Percentiles rank a stretch among this genome's conserved stretches.
phyloP scores from a whole-genome alignment of 805 yeast species.

The Ogataea naganishii region DNA sequence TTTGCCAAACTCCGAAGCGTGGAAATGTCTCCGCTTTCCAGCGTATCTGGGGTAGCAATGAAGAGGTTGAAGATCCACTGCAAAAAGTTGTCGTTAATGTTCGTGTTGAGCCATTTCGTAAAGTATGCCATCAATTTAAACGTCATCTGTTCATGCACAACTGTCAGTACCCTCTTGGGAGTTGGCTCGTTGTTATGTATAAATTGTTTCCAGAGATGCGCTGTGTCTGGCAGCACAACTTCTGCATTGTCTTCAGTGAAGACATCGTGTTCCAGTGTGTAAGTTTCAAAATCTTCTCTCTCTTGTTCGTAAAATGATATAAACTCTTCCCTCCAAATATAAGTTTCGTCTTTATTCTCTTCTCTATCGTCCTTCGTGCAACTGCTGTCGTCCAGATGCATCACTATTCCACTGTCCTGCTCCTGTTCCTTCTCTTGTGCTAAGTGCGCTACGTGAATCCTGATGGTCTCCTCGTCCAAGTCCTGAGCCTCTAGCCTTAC shows the following conservation, averaged over 20 bases:
- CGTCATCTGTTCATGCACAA: conserved; percentile 26
- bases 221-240: conserved; percentile 26
- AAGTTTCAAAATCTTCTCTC: conserved; percentile 11
- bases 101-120: conserved; percentile 31
- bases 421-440: conserved; percentile 4
- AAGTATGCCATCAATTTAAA: conserved; percentile 31
- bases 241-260: conserved; percentile 5
- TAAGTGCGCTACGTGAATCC: conserved; percentile 1
- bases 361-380: neutral
- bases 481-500: conserved; percentile 23
- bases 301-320: conserved; percentile 8
- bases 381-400: neutral
- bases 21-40: conserved; percentile 30
- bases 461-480: conserved; percentile 6
- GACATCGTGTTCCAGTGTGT: conserved; percentile 18
- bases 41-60: conserved; percentile 27
- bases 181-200: conserved; percentile 27
- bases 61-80: conserved; percentile 34
- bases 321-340: conserved; percentile 5
- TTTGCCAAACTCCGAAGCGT: conserved; percentile 32
- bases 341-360: neutral
- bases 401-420: neutral
- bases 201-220: conserved; percentile 33
- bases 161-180: conserved; percentile 17
- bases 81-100: conserved; percentile 17